These are phyloP conservation scores for Colletotrichum sojae DNA, from an alignment of 2,329 filamentous ascomycete species.

Conservation along the genomic window DNA sequence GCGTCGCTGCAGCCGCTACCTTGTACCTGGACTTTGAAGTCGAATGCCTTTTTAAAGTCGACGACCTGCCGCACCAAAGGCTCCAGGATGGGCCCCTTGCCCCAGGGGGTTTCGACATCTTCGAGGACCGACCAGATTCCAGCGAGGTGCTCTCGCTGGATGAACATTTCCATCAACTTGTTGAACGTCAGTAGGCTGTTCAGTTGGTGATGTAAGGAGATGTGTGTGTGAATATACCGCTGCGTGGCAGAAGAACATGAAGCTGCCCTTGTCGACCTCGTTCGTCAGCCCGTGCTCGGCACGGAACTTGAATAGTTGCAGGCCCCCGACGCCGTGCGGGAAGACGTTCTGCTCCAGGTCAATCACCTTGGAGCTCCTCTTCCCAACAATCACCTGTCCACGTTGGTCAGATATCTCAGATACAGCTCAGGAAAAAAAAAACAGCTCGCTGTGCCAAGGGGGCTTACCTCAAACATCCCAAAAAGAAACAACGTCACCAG, in stretches of 20 bases:
- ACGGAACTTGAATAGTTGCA: slow-evolving; percentile 32
- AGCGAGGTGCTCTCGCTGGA: slow-evolving; percentile 22
- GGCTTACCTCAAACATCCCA: slow-evolving; percentile 33
- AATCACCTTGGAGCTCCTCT: slow-evolving; percentile 13
- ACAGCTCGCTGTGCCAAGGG: too few relatives aligned
- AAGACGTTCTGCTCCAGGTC: slow-evolving; percentile 32
- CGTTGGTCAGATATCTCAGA: not conserved
- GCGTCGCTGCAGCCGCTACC: not conserved
- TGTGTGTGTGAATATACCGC: slow-evolving; percentile 4
- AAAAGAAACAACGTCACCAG: slow-evolving; percentile 32
- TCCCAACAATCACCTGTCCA: slow-evolving; percentile 14
- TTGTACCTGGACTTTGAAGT: slow-evolving; percentile 11
- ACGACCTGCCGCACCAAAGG: slow-evolving; percentile 17
- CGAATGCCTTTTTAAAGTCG: slow-evolving; percentile 25
- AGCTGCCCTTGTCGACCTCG: slow-evolving; percentile 23
- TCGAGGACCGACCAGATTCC: slow-evolving; percentile 29
- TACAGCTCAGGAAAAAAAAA: too few relatives aligned
- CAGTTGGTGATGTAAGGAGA: rapidly evolving
- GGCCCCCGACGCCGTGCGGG: slow-evolving; percentile 11
- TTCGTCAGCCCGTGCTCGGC: slow-evolving; percentile 26
- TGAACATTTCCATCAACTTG: slow-evolving; percentile 33
- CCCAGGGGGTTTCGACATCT: slow-evolving; percentile 15
- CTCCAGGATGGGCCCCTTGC: slow-evolving; percentile 17
- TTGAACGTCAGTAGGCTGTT: not conserved
- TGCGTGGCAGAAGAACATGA: slow-evolving; percentile 33